These are phyloP conservation scores for Pichia nanzhaoensis DNA, from an alignment of 805 yeast species.

Conservation along the genomic window DNA sequence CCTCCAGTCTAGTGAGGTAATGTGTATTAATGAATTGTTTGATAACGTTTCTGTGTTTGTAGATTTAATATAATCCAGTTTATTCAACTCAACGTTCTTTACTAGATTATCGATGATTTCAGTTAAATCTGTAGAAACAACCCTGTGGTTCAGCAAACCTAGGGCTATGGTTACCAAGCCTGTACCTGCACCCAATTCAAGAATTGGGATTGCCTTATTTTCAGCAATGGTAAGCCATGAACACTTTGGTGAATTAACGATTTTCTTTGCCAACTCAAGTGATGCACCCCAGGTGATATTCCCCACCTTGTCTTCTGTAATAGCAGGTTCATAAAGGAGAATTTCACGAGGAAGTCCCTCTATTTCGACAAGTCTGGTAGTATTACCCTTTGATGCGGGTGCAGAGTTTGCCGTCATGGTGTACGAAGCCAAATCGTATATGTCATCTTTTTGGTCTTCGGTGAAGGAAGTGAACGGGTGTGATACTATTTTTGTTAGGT, in stretches of 20 bases:
- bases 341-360: slow-evolving; percentile 32
- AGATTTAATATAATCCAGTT: slow-evolving; percentile 17
- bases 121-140: slow-evolving; percentile 67
- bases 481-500: slow-evolving; percentile 45
- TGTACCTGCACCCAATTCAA: slow-evolving; percentile 94
- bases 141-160: slow-evolving; percentile 41
- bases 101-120: slow-evolving; percentile 67
- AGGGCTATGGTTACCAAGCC: slow-evolving; percentile 81
- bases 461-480: slow-evolving; percentile 42
- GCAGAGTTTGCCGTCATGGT: slow-evolving; percentile 81
- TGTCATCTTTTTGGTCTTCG: slow-evolving; percentile 30
- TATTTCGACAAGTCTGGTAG: slow-evolving; percentile 52
- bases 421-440: slow-evolving; percentile 52
- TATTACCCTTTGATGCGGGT: slow-evolving; percentile 71
- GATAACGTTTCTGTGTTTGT: slow-evolving; percentile 27
- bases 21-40: neutral
- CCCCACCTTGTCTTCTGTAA: slow-evolving; percentile 83
- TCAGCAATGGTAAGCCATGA: neutral
- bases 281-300: slow-evolving; percentile 97
- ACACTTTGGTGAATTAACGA: slow-evolving; percentile 27
- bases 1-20: slow-evolving; percentile 63
- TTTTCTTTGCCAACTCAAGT: slow-evolving; percentile 52
- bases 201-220: slow-evolving; percentile 26
- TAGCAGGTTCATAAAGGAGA: slow-evolving; percentile 67
- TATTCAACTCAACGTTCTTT: slow-evolving; percentile 53